Evolutionary conservation across 2,329 filamentous ascomycete species (phyloP).

Genomic region (Claviceps digitariae): DNA sequence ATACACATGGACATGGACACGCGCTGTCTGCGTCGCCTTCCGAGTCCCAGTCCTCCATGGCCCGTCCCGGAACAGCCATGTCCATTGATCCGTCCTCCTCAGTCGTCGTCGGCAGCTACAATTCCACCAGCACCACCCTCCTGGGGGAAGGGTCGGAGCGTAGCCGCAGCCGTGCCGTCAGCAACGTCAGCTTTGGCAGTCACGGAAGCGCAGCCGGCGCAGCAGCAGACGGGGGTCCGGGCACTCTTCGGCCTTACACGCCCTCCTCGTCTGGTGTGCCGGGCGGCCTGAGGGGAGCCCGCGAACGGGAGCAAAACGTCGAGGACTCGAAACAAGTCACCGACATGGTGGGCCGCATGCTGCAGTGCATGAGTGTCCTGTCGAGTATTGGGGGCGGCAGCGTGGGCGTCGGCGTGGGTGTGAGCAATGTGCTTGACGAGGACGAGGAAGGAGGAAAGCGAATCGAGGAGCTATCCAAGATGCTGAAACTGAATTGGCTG

Average conservation of each 20-base stretch:
- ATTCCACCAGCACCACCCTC: conserved; percentile 65
- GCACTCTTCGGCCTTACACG: conserved; percentile 35
- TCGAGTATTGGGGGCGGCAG: conserved; percentile 48
- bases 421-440: conserved; percentile 25
- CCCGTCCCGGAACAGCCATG: conserved; percentile 59
- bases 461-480: conserved; percentile 71
- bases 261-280: conserved; percentile 23
- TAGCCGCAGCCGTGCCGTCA: conserved; percentile 66
- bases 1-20: conserved; percentile 13
- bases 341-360: conserved; percentile 86
- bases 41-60: conserved; percentile 30
- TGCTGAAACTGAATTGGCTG: conserved; percentile 94
- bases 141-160: conserved; percentile 50
- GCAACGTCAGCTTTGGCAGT: conserved; percentile 61
- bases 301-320: conserved; percentile 46
- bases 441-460: conserved; percentile 62
- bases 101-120: conserved; percentile 52
- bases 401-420: conserved; percentile 16
- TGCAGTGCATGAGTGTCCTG: conserved; percentile 90
- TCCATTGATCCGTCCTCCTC: conserved; percentile 50
- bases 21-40: conserved; percentile 38
- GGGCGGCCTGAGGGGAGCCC: conserved; percentile 25
- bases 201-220: conserved; percentile 24
- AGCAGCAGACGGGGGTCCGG: conserved; percentile 15
- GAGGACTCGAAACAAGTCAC: conserved; percentile 70